These are phyloP conservation scores for Gnaphalium uliginosum DNA, from an alignment of 129 eudicot genomes.

Conservation along the genomic window DNA sequence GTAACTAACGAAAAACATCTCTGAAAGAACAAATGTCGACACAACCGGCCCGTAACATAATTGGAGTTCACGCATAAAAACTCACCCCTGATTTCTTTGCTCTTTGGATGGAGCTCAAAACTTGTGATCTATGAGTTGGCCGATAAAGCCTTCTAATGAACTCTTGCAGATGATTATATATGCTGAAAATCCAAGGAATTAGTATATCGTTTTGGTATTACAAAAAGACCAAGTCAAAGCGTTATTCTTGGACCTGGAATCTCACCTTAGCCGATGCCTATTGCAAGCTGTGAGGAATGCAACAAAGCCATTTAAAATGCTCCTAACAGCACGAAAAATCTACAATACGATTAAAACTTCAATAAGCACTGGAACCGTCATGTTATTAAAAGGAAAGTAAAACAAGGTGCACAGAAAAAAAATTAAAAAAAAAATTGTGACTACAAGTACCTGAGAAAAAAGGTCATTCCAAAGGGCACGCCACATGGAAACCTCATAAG, in stretches of 20 bases:
- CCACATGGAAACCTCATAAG: constrained; percentile 74
- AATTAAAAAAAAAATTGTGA: background rate
- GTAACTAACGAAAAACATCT: background rate
- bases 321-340: constrained; percentile 83
- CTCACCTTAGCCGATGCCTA: constrained; percentile 88
- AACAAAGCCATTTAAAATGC: constrained; percentile 82
- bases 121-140: constrained; percentile 31
- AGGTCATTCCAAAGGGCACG: constrained; percentile 87
- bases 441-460: constrained; percentile 70
- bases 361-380: background rate
- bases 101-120: constrained; percentile 27
- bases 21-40: background rate
- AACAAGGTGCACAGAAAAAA: background rate
- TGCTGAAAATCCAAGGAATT: constrained; percentile 49
- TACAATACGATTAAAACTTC: constrained; percentile 28
- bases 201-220: background rate
- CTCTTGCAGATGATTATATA: constrained; percentile 65
- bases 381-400: too few relatives aligned
- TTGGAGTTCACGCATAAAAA: background rate
- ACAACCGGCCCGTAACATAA: background rate
- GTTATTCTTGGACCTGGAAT: background rate
- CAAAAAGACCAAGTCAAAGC: background rate
- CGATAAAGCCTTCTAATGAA: constrained; percentile 49
- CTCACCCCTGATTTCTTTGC: constrained; percentile 40
- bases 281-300: constrained; percentile 91